These are phyloP conservation scores for Ceratonia siliqua DNA, from an alignment of 306 rosid species.

Conservation along the genomic window DNA sequence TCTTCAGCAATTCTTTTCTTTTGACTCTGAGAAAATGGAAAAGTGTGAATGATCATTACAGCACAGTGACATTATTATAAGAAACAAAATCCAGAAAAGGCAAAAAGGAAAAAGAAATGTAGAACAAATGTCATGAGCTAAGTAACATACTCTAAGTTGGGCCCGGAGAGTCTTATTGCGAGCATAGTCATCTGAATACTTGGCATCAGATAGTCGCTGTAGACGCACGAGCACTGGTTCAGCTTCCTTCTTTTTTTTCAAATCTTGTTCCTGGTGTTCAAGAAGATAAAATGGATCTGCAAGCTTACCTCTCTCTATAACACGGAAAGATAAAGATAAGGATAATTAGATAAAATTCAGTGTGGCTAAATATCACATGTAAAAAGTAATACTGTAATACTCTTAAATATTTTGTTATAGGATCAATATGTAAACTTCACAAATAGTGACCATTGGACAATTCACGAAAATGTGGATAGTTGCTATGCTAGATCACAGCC, in stretches of 20 bases:
- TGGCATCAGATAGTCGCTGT: constrained; percentile 73
- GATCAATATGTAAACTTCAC: background rate
- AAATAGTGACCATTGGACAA: background rate
- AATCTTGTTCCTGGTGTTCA: constrained; percentile 87
- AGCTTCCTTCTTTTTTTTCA: constrained; percentile 86
- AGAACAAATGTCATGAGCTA: constrained; percentile 18
- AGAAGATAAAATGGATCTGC: constrained; percentile 95
- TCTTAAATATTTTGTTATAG: background rate
- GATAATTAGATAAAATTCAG: background rate
- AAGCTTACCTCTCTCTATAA: constrained; percentile 78
- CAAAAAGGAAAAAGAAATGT: background rate
- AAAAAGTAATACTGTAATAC: background rate
- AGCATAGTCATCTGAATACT: constrained; percentile 79
- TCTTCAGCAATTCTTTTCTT: constrained; percentile 92
- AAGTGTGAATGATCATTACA: background rate
- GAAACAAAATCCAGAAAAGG: background rate
- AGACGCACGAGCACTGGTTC: constrained; percentile 84
- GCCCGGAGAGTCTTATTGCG: constrained; percentile 74
- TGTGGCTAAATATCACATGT: background rate
- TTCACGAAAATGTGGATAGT: background rate
- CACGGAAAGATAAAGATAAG: background rate
- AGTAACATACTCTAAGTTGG: constrained; percentile 66
- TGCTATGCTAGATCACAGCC: background rate
- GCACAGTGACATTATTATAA: background rate
- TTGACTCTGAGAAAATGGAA: constrained; percentile 62